Percentiles rank a stretch among this genome's conserved stretches.
phyloP scores from a whole-genome alignment of 352 stramenopile species.

The Phytophthora cactorum region DNA sequence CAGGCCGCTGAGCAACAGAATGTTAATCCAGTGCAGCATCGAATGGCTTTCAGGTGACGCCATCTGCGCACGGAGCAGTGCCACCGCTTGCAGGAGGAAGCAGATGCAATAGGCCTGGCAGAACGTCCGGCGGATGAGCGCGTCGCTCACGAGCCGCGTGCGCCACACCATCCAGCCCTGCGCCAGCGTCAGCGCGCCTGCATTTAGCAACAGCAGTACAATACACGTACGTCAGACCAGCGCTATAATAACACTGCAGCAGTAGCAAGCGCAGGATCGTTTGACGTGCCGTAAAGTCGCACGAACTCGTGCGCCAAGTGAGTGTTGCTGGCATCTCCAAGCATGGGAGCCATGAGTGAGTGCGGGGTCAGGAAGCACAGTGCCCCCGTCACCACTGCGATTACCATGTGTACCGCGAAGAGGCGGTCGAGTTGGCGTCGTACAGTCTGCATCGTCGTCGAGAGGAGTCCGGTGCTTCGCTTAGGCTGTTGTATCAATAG shows the following conservation, averaged over 20 bases:
- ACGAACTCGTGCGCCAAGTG: slow-evolving; percentile 89
- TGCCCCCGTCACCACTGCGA: slow-evolving; percentile 66
- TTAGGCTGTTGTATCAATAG: background rate
- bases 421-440: slow-evolving; percentile 83
- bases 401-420: slow-evolving; percentile 77
- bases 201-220: background rate
- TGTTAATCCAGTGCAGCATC: slow-evolving; percentile 83
- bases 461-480: background rate
- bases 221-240: slow-evolving; percentile 1
- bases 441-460: slow-evolving; percentile 53
- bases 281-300: slow-evolving; percentile 73
- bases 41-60: slow-evolving; percentile 80
- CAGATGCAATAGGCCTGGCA: slow-evolving; percentile 90
- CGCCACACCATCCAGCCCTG: slow-evolving; percentile 90
- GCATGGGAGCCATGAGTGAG: slow-evolving; percentile 79
- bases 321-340: slow-evolving; percentile 78
- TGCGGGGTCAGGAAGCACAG: slow-evolving; percentile 84
- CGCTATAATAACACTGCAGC: background rate
- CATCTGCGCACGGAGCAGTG: slow-evolving; percentile 76
- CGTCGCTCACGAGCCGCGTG: slow-evolving; percentile 85
- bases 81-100: slow-evolving; percentile 80
- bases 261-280: background rate
- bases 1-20: slow-evolving; percentile 69
- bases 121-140: slow-evolving; percentile 85
- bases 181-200: slow-evolving; percentile 79